These are phyloP conservation scores for Fistulifera pelliculosa DNA, from an alignment of 108 stramenopile genomes.

Conservation along the genomic window DNA sequence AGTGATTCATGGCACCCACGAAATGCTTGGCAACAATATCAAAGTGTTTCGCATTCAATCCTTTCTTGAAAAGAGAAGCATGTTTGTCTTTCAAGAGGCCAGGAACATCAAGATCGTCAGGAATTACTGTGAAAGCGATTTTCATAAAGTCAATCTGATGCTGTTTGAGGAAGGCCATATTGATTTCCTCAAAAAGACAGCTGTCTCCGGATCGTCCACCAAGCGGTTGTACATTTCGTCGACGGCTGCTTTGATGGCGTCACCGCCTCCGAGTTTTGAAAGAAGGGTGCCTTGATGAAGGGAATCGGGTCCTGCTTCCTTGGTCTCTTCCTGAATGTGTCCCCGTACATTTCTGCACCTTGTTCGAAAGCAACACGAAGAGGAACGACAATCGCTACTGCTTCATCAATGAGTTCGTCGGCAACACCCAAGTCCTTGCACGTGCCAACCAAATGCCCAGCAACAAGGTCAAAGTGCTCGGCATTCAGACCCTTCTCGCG, in stretches of 20 bases:
- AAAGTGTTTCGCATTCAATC: slow-evolving; percentile 15
- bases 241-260: slow-evolving; percentile 14
- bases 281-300: neutral
- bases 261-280: slow-evolving; percentile 6
- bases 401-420: slow-evolving; percentile 13
- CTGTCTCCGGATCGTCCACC: slow-evolving; percentile 8
- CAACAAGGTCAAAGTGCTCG: slow-evolving; percentile 24
- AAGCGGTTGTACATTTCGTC: slow-evolving; percentile 11
- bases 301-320: neutral
- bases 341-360: slow-evolving; percentile 11
- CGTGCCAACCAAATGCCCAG: slow-evolving; percentile 13
- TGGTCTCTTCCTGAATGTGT: neutral
- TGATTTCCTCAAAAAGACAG: slow-evolving; percentile 10
- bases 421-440: slow-evolving; percentile 5
- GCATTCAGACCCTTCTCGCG: slow-evolving; percentile 13
- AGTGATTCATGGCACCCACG: neutral
- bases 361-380: slow-evolving; percentile 17
- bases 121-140: slow-evolving; percentile 15
- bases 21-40: slow-evolving; percentile 16
- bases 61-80: slow-evolving; percentile 11
- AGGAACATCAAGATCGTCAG: slow-evolving; percentile 14
- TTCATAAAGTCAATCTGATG: slow-evolving; percentile 19
- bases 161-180: slow-evolving; percentile 5
- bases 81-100: slow-evolving; percentile 4
- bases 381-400: slow-evolving; percentile 10